phyloP scores from a whole-genome alignment of 306 rosid genomes.

The Ceratonia siliqua region DNA sequence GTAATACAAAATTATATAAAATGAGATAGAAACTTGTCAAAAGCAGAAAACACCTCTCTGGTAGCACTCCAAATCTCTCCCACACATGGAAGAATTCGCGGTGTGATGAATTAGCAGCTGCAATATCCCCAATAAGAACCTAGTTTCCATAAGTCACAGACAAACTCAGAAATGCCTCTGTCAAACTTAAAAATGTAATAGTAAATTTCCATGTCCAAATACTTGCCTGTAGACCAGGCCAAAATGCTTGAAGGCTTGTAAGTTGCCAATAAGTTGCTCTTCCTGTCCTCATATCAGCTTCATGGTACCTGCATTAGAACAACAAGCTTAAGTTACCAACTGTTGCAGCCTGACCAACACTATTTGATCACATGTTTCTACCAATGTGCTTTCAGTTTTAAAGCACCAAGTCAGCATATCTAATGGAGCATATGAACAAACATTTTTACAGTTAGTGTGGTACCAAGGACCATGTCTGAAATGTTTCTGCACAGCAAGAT shows the following conservation, averaged over 20 bases:
- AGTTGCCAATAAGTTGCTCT: constrained; percentile 98
- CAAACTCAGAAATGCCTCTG: constrained; percentile 35
- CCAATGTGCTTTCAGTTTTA: not conserved
- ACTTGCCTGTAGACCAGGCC: constrained; percentile 98
- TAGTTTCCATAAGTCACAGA: constrained; percentile 39
- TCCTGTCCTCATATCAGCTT: constrained; percentile 98
- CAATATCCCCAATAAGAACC: constrained; percentile 94
- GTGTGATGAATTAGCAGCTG: constrained; percentile 93
- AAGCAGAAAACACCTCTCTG: constrained; percentile 74
- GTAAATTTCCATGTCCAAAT: constrained; percentile 21
- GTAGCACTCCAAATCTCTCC: constrained; percentile 86
- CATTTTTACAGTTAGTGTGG: constrained; percentile 24
- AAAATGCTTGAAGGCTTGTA: constrained; percentile 98
- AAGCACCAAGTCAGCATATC: constrained; percentile 11
- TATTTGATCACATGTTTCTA: constrained; percentile 22
- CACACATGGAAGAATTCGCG: constrained; percentile 89
- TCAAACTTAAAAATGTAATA: constrained; percentile 7
- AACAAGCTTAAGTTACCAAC: constrained; percentile 34
- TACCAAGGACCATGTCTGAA: constrained; percentile 98
- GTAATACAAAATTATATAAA: constrained; percentile 29
- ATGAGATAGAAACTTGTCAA: constrained; percentile 21
- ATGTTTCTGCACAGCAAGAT: constrained; percentile 55
- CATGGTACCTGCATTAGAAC: constrained; percentile 76
- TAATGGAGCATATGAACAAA: constrained; percentile 4
- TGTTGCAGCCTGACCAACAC: not conserved